Conservation (phyloP, 352 stramenopile species). For the Hyaloperonospora arabidopsidis region DNA sequence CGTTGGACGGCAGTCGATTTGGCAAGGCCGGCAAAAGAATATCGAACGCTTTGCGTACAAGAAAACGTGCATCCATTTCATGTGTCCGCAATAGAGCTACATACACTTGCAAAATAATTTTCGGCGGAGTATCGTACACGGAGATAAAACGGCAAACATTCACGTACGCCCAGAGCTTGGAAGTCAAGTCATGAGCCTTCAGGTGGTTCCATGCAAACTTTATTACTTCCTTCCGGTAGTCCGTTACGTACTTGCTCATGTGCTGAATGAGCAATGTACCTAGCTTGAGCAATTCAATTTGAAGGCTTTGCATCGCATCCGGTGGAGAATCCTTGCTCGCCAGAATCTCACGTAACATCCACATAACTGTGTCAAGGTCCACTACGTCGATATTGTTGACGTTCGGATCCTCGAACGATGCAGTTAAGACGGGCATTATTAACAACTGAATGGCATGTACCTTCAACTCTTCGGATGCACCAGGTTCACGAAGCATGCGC, state of each 20-base stretch:
- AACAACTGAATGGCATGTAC: constrained; percentile 89
- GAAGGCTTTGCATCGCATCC: constrained; percentile 68
- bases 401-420: constrained; percentile 73
- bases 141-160: constrained; percentile 96
- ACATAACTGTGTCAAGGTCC: constrained; percentile 80
- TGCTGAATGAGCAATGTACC: constrained; percentile 94
- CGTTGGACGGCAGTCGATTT: constrained; percentile 80
- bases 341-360: constrained; percentile 84
- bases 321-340: constrained; percentile 73
- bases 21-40: constrained; percentile 92
- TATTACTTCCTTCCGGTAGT: constrained; percentile 95
- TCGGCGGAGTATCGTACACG: constrained; percentile 92
- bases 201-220: constrained; percentile 98
- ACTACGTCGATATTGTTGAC: constrained; percentile 81
- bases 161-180: constrained; percentile 96
- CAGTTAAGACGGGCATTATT: constrained; percentile 89
- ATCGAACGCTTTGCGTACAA: constrained; percentile 92
- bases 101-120: constrained; percentile 97
- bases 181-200: constrained; percentile 91
- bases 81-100: constrained; percentile 90
- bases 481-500: constrained; percentile 69
- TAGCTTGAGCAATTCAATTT: constrained; percentile 91
- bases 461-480: constrained; percentile 84
- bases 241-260: constrained; percentile 88
- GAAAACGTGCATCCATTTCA: constrained; percentile 91